These are phyloP conservation scores for Cupressus sempervirens DNA, from an alignment of 75 land plant species.

Conservation along the genomic window DNA sequence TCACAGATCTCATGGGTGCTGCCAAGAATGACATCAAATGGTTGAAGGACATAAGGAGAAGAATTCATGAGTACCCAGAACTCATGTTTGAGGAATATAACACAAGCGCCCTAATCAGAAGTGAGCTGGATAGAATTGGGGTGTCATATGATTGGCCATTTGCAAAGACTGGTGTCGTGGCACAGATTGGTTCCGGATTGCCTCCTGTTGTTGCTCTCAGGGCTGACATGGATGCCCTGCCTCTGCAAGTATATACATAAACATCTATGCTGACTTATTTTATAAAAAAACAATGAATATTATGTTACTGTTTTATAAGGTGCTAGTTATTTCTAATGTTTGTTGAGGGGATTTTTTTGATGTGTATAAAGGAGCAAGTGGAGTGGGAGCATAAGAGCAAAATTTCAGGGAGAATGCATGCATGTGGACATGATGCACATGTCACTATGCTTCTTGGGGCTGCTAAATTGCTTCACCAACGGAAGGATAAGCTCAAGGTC, in stretches of 20 bases:
- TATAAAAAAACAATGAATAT: neutral
- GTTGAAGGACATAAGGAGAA: conserved; percentile 22
- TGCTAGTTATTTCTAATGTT: neutral
- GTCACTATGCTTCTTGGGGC: conserved; percentile 87
- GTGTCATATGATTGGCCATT: conserved; percentile 20
- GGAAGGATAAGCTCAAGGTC: conserved; percentile 47
- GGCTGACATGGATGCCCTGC: conserved; percentile 45
- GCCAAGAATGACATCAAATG: conserved; percentile 4
- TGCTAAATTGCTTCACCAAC: conserved; percentile 60
- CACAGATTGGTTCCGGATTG: conserved; percentile 24
- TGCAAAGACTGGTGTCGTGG: conserved; percentile 32
- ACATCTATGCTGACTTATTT: neutral
- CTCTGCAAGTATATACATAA: conserved; percentile 24
- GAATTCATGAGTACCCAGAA: conserved; percentile 30
- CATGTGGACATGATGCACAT: conserved; percentile 89
- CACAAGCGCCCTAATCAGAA: conserved; percentile 21
- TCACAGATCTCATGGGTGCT: neutral
- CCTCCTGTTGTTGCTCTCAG: conserved; percentile 31
- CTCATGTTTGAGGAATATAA: conserved; percentile 23
- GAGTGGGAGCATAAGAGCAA: conserved; percentile 89
- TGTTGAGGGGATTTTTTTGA: neutral
- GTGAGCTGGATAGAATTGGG: conserved; percentile 30
- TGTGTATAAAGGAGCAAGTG: conserved; percentile 53
- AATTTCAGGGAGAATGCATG: conserved; percentile 69
- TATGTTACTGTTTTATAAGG: neutral